Conservation (phyloP, 2,329 filamentous ascomycete genomes). For the Clonostachys byssicola region DNA sequence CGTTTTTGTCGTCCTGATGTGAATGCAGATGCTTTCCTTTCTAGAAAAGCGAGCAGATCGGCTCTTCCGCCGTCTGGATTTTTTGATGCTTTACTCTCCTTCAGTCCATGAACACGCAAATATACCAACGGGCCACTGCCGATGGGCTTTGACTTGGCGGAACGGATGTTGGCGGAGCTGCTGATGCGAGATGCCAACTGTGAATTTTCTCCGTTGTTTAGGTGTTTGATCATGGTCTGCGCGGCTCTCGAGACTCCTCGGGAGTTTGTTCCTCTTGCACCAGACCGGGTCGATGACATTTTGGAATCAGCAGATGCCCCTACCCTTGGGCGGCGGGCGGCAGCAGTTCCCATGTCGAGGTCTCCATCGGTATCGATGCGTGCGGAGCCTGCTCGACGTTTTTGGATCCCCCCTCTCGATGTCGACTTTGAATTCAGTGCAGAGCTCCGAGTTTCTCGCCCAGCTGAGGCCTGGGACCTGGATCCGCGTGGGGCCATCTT, state of each 20-base stretch:
- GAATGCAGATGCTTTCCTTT: constrained; percentile 62
- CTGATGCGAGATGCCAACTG: constrained; percentile 26
- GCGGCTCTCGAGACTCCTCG: constrained; percentile 28
- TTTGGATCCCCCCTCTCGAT: constrained; percentile 45
- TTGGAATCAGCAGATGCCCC: constrained; percentile 13
- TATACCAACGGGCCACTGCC: constrained; percentile 17
- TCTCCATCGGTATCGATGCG: constrained; percentile 53
- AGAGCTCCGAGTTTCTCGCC: constrained; percentile 22
- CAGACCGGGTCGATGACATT: constrained; percentile 19
- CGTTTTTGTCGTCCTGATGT: constrained; percentile 35
- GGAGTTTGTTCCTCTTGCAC: constrained; percentile 17
- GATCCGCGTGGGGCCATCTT: constrained; percentile 28
- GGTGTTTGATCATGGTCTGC: constrained; percentile 37
- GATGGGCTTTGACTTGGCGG: constrained; percentile 12
- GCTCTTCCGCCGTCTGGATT: constrained; percentile 65
- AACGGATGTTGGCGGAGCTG: constrained; percentile 15
- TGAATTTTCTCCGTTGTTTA: constrained; percentile 25
- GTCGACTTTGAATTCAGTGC: constrained; percentile 19
- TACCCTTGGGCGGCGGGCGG: constrained; percentile 25
- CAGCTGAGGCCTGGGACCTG: constrained; percentile 9
- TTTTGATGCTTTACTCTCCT: constrained; percentile 61
- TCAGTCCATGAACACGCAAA: constrained; percentile 57
- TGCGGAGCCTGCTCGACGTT: constrained; percentile 32
- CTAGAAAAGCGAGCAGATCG: constrained; percentile 63
- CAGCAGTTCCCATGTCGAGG: constrained; percentile 49